Conservation (phyloP, 306 rosid genomes). For the Sicyos baderoa region DNA sequence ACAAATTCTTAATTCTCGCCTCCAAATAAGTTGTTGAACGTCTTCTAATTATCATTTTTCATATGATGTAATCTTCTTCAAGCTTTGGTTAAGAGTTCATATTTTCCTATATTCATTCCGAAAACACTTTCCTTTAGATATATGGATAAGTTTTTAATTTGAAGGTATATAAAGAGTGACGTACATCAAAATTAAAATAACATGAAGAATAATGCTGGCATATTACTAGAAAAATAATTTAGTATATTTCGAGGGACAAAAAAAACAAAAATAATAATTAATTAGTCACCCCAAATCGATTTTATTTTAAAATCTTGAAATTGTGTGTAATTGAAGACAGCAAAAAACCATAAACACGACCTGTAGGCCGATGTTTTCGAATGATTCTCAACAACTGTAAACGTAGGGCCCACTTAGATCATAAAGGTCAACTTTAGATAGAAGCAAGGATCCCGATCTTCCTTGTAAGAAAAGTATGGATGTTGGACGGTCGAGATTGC, state of each 20-base stretch:
- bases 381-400: constrained; percentile 13
- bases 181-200: background rate
- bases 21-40: no score
- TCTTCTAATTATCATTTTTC: no score
- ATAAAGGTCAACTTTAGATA: constrained; percentile 4
- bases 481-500: constrained; percentile 3
- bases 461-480: background rate
- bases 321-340: background rate
- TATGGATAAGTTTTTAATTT: no score
- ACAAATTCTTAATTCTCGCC: no score
- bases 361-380: background rate
- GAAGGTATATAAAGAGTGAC: constrained; percentile 6
- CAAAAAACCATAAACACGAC: background rate
- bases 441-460: constrained; percentile 13
- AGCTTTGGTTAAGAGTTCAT: no score
- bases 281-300: background rate
- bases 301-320: background rate
- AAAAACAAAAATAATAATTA: background rate
- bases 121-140: no score
- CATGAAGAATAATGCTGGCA: background rate
- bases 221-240: background rate
- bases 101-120: no score
- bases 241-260: background rate
- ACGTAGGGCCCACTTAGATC: background rate
- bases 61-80: no score